Conservation (phyloP, 208 protist genomes). For the Trichomonas gallinae region DNA sequence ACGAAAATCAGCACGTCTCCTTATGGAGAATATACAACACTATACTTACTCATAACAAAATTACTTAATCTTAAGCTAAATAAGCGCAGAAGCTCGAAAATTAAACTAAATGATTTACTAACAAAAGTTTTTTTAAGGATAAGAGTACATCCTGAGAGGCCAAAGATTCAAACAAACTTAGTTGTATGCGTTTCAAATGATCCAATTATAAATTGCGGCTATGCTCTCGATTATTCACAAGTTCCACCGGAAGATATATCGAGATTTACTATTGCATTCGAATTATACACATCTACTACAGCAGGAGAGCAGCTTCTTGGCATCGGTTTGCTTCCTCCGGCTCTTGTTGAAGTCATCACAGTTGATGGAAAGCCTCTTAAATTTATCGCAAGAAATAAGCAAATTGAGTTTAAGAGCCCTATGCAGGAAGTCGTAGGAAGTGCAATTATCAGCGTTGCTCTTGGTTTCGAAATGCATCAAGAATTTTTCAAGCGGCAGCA, state of each 20-base stretch:
- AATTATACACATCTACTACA: background rate
- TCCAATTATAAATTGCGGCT: background rate
- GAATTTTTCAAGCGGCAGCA: background rate
- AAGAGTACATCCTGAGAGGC: background rate
- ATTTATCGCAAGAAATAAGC: background rate
- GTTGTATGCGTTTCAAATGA: background rate
- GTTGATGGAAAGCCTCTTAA: background rate
- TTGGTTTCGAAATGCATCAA: background rate
- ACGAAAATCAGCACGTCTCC: background rate
- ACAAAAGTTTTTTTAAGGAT: background rate
- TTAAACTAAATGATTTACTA: background rate
- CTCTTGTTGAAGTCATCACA: background rate
- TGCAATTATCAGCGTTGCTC: background rate
- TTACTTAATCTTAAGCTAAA: background rate
- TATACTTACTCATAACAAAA: background rate
- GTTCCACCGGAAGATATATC: background rate
- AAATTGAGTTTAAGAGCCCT: background rate
- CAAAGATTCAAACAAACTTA: background rate
- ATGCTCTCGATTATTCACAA: background rate
- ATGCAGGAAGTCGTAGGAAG: background rate
- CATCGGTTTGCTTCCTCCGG: background rate
- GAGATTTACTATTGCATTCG: background rate
- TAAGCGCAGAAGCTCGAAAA: background rate
- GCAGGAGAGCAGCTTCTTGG: background rate
- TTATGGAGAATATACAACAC: background rate